Percentiles rank a stretch among this genome's conserved stretches.
These are phyloP conservation scores for Malus sylvestris DNA, from an alignment of 306 rosid genomes.

Conservation along the genomic window DNA sequence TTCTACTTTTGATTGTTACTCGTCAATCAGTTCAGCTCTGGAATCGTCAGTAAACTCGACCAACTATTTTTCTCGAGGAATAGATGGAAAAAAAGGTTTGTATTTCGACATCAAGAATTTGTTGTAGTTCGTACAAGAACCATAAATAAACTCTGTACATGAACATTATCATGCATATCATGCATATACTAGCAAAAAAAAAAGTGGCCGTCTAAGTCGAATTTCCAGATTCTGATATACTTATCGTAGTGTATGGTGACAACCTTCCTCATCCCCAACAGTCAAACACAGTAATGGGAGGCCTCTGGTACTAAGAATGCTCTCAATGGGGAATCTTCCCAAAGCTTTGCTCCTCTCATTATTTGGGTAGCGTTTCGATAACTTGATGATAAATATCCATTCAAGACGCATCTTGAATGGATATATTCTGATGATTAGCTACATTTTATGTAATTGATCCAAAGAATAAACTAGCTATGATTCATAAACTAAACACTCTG, in stretches of 20 bases:
- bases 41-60: background rate
- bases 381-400: constrained; percentile 16
- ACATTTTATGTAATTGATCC: no score
- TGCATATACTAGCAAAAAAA: no score
- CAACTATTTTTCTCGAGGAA: background rate
- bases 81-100: background rate
- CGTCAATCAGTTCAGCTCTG: background rate
- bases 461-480: no score
- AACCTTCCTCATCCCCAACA: constrained; percentile 74
- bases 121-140: background rate
- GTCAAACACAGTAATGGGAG: constrained; percentile 67
- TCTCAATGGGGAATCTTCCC: constrained; percentile 35
- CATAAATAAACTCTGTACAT: background rate
- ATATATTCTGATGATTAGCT: no score
- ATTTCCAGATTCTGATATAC: constrained; percentile 69
- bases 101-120: background rate
- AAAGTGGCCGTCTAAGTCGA: constrained; percentile 13
- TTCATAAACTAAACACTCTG: no score
- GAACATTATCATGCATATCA: background rate
- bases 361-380: constrained; percentile 17
- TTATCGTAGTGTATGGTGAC: constrained; percentile 37
- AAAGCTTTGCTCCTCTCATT: constrained; percentile 48
- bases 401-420: constrained; percentile 33
- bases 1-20: background rate
- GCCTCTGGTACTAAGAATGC: constrained; percentile 30